These are phyloP conservation scores for Paramecium tetraurelia DNA, from an alignment of 73 alveolate species.

Conservation along the genomic window DNA sequence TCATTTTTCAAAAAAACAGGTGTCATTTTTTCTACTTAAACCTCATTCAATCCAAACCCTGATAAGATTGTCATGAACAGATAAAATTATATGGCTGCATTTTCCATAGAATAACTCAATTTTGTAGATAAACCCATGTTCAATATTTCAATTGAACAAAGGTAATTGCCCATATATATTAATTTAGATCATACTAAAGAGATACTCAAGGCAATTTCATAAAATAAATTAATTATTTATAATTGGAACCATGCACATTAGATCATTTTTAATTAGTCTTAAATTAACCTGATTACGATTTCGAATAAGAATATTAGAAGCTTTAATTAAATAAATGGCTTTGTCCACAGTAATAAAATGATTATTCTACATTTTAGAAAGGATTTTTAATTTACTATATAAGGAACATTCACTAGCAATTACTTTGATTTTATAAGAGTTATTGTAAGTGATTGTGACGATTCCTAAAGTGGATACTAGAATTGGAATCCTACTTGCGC, in stretches of 20 bases:
- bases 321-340: background rate
- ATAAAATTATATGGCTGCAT: background rate
- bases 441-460: background rate
- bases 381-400: background rate
- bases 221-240: background rate
- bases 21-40: background rate
- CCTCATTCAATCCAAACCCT: background rate
- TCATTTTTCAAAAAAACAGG: background rate
- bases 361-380: background rate
- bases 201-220: background rate
- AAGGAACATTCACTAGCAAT: background rate
- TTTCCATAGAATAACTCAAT: background rate
- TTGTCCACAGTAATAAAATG: background rate
- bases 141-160: background rate
- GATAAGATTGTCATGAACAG: background rate
- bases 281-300: background rate
- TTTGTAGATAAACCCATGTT: background rate
- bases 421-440: background rate
- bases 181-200: background rate
- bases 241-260: slow-evolving; percentile 1
- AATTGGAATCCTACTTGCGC: slow-evolving; percentile 42
- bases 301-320: background rate
- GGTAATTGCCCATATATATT: background rate
- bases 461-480: background rate
- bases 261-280: background rate